phyloP scores from a whole-genome alignment of 331 rosid species.

The Spiraea crenata region DNA sequence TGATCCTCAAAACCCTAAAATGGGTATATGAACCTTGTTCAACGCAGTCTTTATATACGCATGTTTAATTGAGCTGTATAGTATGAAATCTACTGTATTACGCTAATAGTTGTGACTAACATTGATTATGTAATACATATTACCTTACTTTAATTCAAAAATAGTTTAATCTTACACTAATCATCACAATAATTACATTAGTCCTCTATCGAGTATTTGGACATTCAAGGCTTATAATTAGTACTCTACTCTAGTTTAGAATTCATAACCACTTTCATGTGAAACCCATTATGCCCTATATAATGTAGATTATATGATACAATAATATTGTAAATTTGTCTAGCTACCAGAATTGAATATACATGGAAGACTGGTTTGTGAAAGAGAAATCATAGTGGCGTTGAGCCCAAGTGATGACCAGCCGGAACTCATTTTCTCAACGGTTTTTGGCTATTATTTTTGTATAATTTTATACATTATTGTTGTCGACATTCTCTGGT shows the following conservation, averaged over 20 bases:
- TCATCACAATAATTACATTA: conserved; percentile 7
- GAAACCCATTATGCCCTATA: neutral
- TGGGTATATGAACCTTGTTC: too few species aligned
- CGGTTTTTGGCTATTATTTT: too few species aligned
- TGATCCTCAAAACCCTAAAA: too few species aligned
- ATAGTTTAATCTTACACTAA: neutral
- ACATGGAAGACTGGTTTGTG: neutral
- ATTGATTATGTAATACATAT: too few species aligned
- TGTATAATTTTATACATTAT: too few species aligned
- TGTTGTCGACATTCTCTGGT: conserved; percentile 32
- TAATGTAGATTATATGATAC: neutral
- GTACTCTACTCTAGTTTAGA: neutral
- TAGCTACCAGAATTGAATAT: too few species aligned
- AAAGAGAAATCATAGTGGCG: neutral
- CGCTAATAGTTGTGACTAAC: too few species aligned
- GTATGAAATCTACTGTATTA: too few species aligned
- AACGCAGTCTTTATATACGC: too few species aligned
- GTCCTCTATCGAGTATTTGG: conserved; percentile 1
- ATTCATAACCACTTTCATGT: neutral
- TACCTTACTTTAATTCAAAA: too few species aligned
- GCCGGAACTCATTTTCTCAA: too few species aligned
- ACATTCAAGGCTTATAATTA: neutral
- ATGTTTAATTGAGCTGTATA: too few species aligned
- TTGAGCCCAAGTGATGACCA: neutral
- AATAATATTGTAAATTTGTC: neutral